Percentiles rank a stretch among this genome's conserved stretches.
phyloP scores from a whole-genome alignment of 2,329 filamentous ascomycete genomes.

The Aspergillus brunneoviolaceus region DNA sequence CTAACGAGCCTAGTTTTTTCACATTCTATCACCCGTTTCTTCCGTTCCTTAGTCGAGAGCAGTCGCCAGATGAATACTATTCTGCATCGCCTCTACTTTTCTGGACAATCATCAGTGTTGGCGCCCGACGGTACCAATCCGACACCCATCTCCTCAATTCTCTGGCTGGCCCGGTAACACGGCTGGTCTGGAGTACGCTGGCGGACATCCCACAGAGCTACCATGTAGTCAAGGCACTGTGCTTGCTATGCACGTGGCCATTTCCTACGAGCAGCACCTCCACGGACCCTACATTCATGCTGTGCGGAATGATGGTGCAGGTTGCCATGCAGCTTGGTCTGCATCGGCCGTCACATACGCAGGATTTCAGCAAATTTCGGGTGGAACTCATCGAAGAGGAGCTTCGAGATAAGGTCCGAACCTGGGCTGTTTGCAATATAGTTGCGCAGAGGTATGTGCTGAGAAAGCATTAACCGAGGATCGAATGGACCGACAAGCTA shows the following conservation, averaged over 20 bases:
- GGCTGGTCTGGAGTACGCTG: conserved; percentile 62
- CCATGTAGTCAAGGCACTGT: conserved; percentile 64
- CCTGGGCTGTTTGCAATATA: conserved; percentile 68
- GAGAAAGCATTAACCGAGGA: neutral
- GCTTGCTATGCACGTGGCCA: conserved; percentile 64
- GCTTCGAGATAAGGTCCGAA: conserved; percentile 62
- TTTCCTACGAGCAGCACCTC: conserved; percentile 63
- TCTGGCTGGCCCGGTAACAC: conserved; percentile 53
- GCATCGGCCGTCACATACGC: conserved; percentile 63
- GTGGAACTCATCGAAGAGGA: conserved; percentile 61
- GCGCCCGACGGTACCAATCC: conserved; percentile 58
- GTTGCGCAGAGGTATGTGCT: conserved; percentile 61
- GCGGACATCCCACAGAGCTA: conserved; percentile 63
- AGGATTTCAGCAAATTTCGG: conserved; percentile 54
- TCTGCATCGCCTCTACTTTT: conserved; percentile 63
- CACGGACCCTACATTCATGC: conserved; percentile 64
- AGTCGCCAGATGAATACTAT: conserved; percentile 58
- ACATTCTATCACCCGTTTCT: conserved; percentile 64
- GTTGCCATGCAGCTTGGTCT: conserved; percentile 67
- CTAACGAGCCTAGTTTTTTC: conserved; percentile 57
- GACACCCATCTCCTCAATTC: conserved; percentile 56
- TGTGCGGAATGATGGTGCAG: conserved; percentile 66
- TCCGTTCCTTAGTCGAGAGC: conserved; percentile 59
- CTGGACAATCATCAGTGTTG: conserved; percentile 65
- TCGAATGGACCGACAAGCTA: conserved; percentile 2